These are phyloP conservation scores for Rhinocladiella similis DNA, from an alignment of 2,329 filamentous ascomycete genomes.

Conservation along the genomic window DNA sequence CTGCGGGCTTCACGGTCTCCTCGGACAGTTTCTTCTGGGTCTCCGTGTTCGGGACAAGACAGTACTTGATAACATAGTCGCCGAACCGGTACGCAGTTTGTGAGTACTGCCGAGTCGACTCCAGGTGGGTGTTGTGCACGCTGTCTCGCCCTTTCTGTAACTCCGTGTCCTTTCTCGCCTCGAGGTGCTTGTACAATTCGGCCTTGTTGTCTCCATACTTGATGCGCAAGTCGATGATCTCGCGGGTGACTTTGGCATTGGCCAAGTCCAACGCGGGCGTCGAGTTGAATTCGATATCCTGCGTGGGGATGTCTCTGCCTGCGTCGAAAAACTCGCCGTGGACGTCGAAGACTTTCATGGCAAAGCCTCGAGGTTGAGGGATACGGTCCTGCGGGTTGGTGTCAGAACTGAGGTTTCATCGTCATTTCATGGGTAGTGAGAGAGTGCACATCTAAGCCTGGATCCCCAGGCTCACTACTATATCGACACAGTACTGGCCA, in stretches of 20 bases:
- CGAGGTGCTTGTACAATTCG: too few relatives aligned
- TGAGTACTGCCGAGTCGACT: slow-evolving; percentile 38
- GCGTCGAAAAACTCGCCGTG: slow-evolving; percentile 43
- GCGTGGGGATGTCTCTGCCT: slow-evolving; percentile 36
- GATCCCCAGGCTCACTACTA: too few relatives aligned
- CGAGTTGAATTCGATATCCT: slow-evolving; percentile 53
- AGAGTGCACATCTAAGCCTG: too few relatives aligned
- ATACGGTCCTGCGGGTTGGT: slow-evolving; percentile 48
- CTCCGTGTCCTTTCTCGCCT: too few relatives aligned
- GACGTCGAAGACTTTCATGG: slow-evolving; percentile 54
- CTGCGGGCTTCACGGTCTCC: neutral
- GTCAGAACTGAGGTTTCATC: too few relatives aligned
- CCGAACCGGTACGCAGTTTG: slow-evolving; percentile 52
- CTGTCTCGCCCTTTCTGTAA: too few relatives aligned
- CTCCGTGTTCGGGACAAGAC: slow-evolving; percentile 43
- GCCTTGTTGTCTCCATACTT: slow-evolving; percentile 38
- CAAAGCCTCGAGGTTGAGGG: slow-evolving; percentile 48
- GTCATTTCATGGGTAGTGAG: too few relatives aligned
- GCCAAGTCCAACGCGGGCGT: slow-evolving; percentile 50
- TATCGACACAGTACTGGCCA: too few relatives aligned
- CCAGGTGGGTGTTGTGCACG: too few relatives aligned
- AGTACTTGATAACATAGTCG: slow-evolving; percentile 50
- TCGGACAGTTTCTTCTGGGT: slow-evolving; percentile 40
- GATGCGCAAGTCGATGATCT: slow-evolving; percentile 43
- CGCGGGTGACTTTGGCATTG: slow-evolving; percentile 45